phyloP scores from a whole-genome alignment of 768 basidiomycete species.

The Austroboletus eburneus region DNA sequence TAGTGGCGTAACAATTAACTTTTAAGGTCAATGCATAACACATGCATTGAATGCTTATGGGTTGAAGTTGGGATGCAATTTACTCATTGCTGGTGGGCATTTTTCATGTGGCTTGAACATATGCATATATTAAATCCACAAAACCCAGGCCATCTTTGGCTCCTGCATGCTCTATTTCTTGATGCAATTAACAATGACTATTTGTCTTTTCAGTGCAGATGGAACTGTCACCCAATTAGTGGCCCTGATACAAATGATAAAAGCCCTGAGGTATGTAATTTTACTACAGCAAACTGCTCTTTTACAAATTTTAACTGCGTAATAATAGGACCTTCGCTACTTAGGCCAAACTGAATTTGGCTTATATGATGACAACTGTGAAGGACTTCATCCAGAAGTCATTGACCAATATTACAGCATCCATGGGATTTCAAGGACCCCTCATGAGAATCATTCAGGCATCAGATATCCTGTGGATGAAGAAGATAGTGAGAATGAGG shows the following conservation, averaged over 20 bases:
- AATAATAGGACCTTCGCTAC: slow-evolving; percentile 6
- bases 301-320: background rate
- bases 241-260: slow-evolving; percentile 6
- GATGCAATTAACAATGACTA: slow-evolving; percentile 37
- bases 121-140: slow-evolving; percentile 31
- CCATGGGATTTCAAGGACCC: background rate
- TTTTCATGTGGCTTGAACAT: slow-evolving; percentile 36
- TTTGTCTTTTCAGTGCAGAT: slow-evolving; percentile 27
- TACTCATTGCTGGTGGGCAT: slow-evolving; percentile 34
- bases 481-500: background rate
- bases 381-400: background rate
- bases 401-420: background rate
- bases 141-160: slow-evolving; percentile 39
- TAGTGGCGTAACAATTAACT: background rate
- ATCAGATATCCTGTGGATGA: background rate
- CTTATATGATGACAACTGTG: slow-evolving; percentile 4
- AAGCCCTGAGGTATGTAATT: slow-evolving; percentile 2
- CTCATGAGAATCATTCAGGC: background rate
- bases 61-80: slow-evolving; percentile 26
- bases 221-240: slow-evolving; percentile 37
- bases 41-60: slow-evolving; percentile 9
- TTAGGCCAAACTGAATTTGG: slow-evolving; percentile 12
- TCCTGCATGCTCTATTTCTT: slow-evolving; percentile 41
- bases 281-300: background rate
- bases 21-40: slow-evolving; percentile 37